phyloP scores from a whole-genome alignment of 2,329 filamentous ascomycete genomes.

The Aspergillus pseudonomiae region DNA sequence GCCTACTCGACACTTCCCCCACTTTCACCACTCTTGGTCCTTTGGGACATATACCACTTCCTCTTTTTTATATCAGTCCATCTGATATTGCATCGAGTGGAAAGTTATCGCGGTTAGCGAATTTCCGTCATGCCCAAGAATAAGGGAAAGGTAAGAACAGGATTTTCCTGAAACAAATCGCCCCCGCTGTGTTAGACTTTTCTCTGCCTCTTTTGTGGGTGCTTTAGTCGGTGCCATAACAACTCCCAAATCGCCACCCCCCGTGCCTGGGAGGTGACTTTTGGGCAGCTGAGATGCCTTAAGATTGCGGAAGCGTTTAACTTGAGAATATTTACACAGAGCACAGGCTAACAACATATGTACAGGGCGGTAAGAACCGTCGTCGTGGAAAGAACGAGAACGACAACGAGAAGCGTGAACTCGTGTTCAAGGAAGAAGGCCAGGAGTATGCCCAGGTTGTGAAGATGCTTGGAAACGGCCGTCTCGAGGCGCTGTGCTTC shows the following conservation, averaged over 20 bases:
- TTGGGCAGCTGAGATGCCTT: background rate
- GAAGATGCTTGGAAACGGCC: slow-evolving; percentile 96
- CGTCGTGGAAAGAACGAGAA: slow-evolving; percentile 99
- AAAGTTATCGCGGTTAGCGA: slow-evolving; percentile 29
- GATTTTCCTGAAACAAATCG: slow-evolving; percentile 23
- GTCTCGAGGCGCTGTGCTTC: slow-evolving; percentile 91
- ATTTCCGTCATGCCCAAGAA: slow-evolving; percentile 87
- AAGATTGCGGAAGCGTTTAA: background rate
- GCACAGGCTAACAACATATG: slow-evolving; percentile 30
- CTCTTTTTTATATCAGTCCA: slow-evolving; percentile 10
- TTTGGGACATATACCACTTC: slow-evolving; percentile 16
- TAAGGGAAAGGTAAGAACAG: slow-evolving; percentile 85
- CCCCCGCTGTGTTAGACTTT: slow-evolving; percentile 20
- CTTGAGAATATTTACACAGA: background rate
- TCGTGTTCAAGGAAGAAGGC: slow-evolving; percentile 98
- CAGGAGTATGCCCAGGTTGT: slow-evolving; percentile 88
- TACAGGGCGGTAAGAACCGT: slow-evolving; percentile 95
- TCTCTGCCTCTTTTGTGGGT: slow-evolving; percentile 16
- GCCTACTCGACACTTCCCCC: slow-evolving; percentile 20
- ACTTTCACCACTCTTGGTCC: slow-evolving; percentile 21
- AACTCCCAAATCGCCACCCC: slow-evolving; percentile 3
- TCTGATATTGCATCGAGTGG: slow-evolving; percentile 18
- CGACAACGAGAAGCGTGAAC: slow-evolving; percentile 98
- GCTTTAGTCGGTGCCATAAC: slow-evolving; percentile 21
- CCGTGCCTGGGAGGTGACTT: background rate